Base-by-base conservation (phyloP, 2,329 filamentous ascomycete genomes). In the Taxawa tesnikishii region DNA sequence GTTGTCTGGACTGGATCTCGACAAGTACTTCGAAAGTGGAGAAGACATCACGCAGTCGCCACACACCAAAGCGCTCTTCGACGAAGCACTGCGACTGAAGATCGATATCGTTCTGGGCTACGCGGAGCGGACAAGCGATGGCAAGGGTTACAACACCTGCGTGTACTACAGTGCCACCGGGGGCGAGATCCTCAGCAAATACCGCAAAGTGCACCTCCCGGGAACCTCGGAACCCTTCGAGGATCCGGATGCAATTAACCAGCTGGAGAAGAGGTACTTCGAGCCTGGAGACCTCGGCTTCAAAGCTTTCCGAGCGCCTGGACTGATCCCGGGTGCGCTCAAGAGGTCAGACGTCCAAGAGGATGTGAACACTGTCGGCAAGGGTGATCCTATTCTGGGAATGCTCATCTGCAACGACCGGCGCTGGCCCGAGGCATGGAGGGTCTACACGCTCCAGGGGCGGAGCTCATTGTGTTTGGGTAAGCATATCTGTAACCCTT, bases 341-440 rank as follows among this genome's bases (percentile, higher is more conserved):
- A 63, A 59, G 38, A 51, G 56, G 29, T 43, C 41, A 5, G 39
- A 46, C n/a, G 50, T 45, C 2, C 2, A 33, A 29, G 17, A 10
- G 19, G 16, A 28, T 12, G 14, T 33, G 5, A 13, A 29, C 16
- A 11, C 21, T 11, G 27, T 31, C 5, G 51, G 53, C 6, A 56
- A 55, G 34, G 62, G 63, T 2, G 67, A 72, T 43, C 61, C 67
- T 3, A 68, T 72, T 27, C 29, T 70, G 17, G 54, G 68, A 6
- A 68, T 70, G 65, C 54, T 71, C 44, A 67, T 69, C 37, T 71
- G 67, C 49, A 72, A 70, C 41, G 67, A 70, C 45, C 50, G 66
- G 4, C 54, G 67, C 6, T 71, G 67, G 68, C 55, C 63, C 2
- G 68, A 71, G 41, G 60, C 58, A 1, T 72, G 68, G 67, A 49